Percentiles rank a stretch among this genome's conserved stretches.
These are phyloP conservation scores for Neurospora sp. DNA, from an alignment of 495 filamentous ascomycete species.

Conservation along the genomic window DNA sequence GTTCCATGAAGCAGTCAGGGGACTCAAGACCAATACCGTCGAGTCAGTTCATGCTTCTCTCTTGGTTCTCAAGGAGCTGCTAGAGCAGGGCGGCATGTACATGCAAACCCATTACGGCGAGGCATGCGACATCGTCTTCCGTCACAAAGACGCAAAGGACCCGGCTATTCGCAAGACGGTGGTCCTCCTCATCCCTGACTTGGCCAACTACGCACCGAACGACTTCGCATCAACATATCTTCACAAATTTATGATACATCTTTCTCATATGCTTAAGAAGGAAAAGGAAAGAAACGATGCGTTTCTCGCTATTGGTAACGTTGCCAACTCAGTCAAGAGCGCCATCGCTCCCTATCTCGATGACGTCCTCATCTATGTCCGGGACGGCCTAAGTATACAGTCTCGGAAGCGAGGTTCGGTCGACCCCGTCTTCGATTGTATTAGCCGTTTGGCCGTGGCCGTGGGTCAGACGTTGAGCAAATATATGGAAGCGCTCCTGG, in stretches of 20 bases:
- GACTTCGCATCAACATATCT: slow-evolving; percentile 77
- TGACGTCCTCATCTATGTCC: slow-evolving; percentile 80
- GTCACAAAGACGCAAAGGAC: slow-evolving; percentile 85
- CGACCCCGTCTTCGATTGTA: slow-evolving; percentile 95
- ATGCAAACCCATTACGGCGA: slow-evolving; percentile 86
- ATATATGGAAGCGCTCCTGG: slow-evolving; percentile 90
- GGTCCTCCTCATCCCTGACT: slow-evolving; percentile 75
- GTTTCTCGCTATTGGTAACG: slow-evolving; percentile 88
- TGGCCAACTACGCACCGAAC: slow-evolving; percentile 84
- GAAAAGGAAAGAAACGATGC: slow-evolving; percentile 87
- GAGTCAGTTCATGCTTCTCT: slow-evolving; percentile 88
- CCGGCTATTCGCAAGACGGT: slow-evolving; percentile 77
- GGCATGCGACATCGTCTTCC: slow-evolving; percentile 81
- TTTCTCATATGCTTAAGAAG: slow-evolving; percentile 91
- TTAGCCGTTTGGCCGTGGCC: slow-evolving; percentile 89
- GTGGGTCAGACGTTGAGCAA: slow-evolving; percentile 95
- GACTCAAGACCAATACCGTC: slow-evolving; percentile 65
- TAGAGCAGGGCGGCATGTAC: slow-evolving; percentile 93
- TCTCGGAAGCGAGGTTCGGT: slow-evolving; percentile 59
- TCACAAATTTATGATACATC: slow-evolving; percentile 92
- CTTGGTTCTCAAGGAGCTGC: slow-evolving; percentile 79
- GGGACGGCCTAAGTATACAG: slow-evolving; percentile 80
- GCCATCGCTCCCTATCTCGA: slow-evolving; percentile 93
- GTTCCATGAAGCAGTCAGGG: slow-evolving; percentile 67
- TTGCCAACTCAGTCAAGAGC: slow-evolving; percentile 90